Evolutionary conservation across 2,329 filamentous ascomycete genomes (phyloP).

Genomic region (Sporothrix inflata): DNA sequence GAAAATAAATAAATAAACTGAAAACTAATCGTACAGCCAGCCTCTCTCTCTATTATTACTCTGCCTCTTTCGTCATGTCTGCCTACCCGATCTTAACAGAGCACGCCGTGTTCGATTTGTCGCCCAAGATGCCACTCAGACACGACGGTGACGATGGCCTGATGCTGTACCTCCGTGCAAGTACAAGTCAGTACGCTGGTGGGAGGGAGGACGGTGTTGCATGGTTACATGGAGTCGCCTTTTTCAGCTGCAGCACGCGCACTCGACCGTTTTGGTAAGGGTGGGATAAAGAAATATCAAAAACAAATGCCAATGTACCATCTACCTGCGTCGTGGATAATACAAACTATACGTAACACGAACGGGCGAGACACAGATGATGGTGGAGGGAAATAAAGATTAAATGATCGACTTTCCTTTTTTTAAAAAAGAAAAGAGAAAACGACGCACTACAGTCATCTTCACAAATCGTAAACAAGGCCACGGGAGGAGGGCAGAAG

Average conservation of each 20-base stretch:
- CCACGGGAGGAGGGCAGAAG: background rate
- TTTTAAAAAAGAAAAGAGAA: background rate
- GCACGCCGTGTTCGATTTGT: background rate
- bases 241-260: background rate
- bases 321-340: background rate
- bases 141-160: background rate
- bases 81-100: background rate
- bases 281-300: background rate
- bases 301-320: background rate
- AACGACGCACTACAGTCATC: background rate
- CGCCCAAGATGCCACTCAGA: background rate
- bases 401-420: too few species aligned
- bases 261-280: background rate
- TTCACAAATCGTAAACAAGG: background rate
- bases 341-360: background rate
- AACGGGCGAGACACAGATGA: background rate
- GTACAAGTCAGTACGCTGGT: background rate
- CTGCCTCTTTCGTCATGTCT: background rate
- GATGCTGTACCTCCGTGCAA: background rate
- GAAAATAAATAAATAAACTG: background rate
- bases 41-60: too few species aligned
- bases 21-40: too few species aligned
- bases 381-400: background rate
- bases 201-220: background rate
- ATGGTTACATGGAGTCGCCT: background rate